These are phyloP conservation scores for Corylus avellana DNA, from an alignment of 306 rosid species.

Conservation along the genomic window DNA sequence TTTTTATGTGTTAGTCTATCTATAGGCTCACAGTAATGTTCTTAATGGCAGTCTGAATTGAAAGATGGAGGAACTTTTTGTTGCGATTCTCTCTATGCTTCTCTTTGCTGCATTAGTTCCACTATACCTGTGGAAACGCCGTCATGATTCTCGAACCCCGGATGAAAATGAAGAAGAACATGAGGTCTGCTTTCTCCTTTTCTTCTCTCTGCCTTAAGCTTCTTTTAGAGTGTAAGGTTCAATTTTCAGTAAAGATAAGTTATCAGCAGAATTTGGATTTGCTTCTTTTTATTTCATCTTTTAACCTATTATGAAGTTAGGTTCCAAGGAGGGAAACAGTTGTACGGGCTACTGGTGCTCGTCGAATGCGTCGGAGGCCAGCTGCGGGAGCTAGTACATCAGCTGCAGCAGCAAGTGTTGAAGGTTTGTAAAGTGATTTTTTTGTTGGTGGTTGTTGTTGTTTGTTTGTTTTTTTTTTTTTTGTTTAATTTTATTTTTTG, in stretches of 20 bases:
- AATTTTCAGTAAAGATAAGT: background rate
- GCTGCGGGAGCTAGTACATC: conserved; percentile 85
- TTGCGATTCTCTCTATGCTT: conserved; percentile 62
- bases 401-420: conserved; percentile 47
- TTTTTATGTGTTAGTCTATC: background rate
- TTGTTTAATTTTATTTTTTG: background rate
- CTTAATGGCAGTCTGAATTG: conserved; percentile 5
- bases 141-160: conserved; percentile 50
- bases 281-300: background rate
- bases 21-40: background rate
- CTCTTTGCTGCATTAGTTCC: conserved; percentile 63
- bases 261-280: background rate
- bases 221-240: background rate
- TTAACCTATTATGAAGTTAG: conserved; percentile 36
- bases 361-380: conserved; percentile 89
- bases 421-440: conserved; percentile 47
- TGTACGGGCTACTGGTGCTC: conserved; percentile 67
- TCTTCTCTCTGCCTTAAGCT: background rate
- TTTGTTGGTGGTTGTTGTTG: background rate
- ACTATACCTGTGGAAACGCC: conserved; percentile 82
- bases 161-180: conserved; percentile 52
- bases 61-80: conserved; percentile 69
- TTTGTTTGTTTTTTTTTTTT: background rate
- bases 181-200: conserved; percentile 54
- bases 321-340: conserved; percentile 71